These are phyloP conservation scores for Tolypocladium tundrense DNA, from an alignment of 2,329 filamentous ascomycete species.

Conservation along the genomic window DNA sequence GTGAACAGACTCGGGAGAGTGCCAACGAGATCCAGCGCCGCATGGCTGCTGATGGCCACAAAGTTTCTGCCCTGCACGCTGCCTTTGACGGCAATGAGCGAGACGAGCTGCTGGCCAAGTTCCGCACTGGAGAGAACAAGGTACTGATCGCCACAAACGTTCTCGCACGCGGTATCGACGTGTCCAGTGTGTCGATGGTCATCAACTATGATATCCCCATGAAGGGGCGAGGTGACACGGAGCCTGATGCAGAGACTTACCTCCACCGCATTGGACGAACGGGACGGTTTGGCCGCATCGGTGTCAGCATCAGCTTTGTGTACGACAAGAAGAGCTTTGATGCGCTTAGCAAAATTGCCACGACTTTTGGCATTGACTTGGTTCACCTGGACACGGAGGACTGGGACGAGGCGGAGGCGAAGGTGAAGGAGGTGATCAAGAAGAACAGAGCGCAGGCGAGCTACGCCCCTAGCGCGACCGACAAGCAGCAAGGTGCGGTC, in stretches of 20 bases:
- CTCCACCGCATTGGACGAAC: slow-evolving; percentile 96
- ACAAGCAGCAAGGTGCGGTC: slow-evolving; percentile 17
- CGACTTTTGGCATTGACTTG: slow-evolving; percentile 71
- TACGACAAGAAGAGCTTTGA: slow-evolving; percentile 74
- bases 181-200: slow-evolving; percentile 87
- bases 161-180: slow-evolving; percentile 87
- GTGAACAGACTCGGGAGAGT: slow-evolving; percentile 64
- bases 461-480: slow-evolving; percentile 37
- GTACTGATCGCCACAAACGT: slow-evolving; percentile 98
- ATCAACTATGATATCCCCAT: slow-evolving; percentile 91
- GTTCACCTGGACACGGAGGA: slow-evolving; percentile 74
- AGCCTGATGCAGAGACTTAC: slow-evolving; percentile 91
- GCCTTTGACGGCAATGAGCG: slow-evolving; percentile 75
- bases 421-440: slow-evolving; percentile 75
- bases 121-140: slow-evolving; percentile 79
- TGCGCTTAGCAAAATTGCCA: slow-evolving; percentile 69
- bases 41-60: slow-evolving; percentile 84
- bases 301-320: slow-evolving; percentile 91
- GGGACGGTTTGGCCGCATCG: slow-evolving; percentile 90
- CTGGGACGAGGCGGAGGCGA: slow-evolving; percentile 81
- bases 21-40: slow-evolving; percentile 75
- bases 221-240: slow-evolving; percentile 63
- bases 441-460: slow-evolving; percentile 49
- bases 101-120: slow-evolving; percentile 75
- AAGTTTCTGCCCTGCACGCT: slow-evolving; percentile 81